phyloP scores from a whole-genome alignment of 164 flowering plant species.

The Kalanchoe fedtschenkoi region DNA sequence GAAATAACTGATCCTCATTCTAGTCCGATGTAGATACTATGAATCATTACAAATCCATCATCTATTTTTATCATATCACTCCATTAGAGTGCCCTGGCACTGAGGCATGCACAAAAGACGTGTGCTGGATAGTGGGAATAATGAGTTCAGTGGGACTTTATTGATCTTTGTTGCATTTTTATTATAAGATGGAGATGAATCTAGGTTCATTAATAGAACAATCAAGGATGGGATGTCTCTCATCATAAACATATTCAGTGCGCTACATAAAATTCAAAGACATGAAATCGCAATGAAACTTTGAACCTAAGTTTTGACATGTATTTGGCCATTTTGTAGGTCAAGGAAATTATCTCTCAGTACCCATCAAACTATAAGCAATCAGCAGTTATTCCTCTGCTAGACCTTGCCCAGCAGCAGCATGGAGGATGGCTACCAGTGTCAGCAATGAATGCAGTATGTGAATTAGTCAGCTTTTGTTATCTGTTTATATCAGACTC shows the following conservation, averaged over 20 bases:
- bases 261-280: not conserved
- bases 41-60: too few species aligned
- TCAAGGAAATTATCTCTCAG: slow-evolving; percentile 77
- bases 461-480: slow-evolving; percentile 16
- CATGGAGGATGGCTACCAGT: slow-evolving; percentile 99
- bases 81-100: too few species aligned
- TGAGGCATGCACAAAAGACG: too few species aligned
- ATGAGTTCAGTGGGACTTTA: too few species aligned
- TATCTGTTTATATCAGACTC: not conserved
- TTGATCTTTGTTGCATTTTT: too few species aligned
- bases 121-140: too few species aligned
- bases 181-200: too few species aligned
- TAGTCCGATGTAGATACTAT: too few species aligned
- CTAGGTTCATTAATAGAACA: too few species aligned
- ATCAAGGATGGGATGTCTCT: too few species aligned
- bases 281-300: not conserved
- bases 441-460: slow-evolving; percentile 95
- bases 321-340: slow-evolving; percentile 25
- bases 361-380: slow-evolving; percentile 98
- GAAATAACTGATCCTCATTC: too few species aligned
- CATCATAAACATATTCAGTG: not conserved
- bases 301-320: not conserved
- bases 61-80: too few species aligned
- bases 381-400: slow-evolving; percentile 92
- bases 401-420: slow-evolving; percentile 99